These are phyloP conservation scores for Ceratocystis lukuohia DNA, from an alignment of 2,329 filamentous ascomycete species.

Conservation along the genomic window DNA sequence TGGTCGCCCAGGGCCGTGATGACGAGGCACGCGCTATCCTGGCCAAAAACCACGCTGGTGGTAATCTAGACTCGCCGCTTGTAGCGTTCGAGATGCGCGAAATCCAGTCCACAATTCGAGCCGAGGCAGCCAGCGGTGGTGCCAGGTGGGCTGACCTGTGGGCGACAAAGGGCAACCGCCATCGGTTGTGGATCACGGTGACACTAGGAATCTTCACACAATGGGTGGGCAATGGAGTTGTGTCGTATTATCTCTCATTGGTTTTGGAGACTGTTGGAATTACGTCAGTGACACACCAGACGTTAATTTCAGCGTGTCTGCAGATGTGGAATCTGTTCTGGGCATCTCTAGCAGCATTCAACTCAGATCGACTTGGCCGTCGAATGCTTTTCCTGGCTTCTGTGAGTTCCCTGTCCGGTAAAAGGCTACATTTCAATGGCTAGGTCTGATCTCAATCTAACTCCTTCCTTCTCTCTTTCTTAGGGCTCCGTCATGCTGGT, in stretches of 20 bases:
- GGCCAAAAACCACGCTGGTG: conserved; percentile 38
- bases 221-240: conserved; percentile 39
- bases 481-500: conserved; percentile 30
- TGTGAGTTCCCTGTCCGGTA: conserved; percentile 24
- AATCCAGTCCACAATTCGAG: conserved; percentile 42
- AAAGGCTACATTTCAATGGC: neutral
- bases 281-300: conserved; percentile 31
- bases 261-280: conserved; percentile 35
- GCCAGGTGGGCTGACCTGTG: conserved; percentile 40
- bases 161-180: conserved; percentile 36
- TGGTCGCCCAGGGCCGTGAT: conserved; percentile 25
- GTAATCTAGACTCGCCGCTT: conserved; percentile 36
- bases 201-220: conserved; percentile 42
- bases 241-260: conserved; percentile 37
- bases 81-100: conserved; percentile 47
- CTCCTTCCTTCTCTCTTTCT: conserved; percentile 26
- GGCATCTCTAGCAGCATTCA: conserved; percentile 30
- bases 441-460: conserved; percentile 2
- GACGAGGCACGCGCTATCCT: conserved; percentile 27
- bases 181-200: conserved; percentile 35
- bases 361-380: conserved; percentile 35
- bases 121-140: conserved; percentile 40
- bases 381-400: conserved; percentile 40
- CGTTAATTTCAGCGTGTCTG: conserved; percentile 21
- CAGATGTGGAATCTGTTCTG: conserved; percentile 31